Conservation (phyloP, 371 early-diverging fungal species). For the Mortierella sp. region DNA sequence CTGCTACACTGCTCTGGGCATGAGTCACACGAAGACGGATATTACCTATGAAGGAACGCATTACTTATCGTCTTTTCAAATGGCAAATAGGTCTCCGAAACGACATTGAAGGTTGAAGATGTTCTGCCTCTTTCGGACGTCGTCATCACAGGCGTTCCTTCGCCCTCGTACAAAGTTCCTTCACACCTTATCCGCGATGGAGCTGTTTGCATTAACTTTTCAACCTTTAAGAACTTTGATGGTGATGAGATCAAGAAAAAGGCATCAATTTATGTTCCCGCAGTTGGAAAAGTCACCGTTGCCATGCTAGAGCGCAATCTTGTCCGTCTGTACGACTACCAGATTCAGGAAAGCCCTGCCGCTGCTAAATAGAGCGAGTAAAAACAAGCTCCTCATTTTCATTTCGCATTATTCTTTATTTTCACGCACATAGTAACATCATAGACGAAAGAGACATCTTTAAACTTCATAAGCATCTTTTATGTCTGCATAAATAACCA, state of each 20-base stretch:
- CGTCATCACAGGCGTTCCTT: conserved; percentile 97
- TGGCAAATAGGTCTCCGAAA: conserved; percentile 72
- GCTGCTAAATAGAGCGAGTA: conserved; percentile 8
- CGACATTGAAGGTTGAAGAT: conserved; percentile 78
- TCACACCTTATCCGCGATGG: conserved; percentile 92
- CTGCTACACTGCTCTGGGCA: neutral
- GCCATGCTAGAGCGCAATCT: conserved; percentile 97
- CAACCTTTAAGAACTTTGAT: conserved; percentile 92
- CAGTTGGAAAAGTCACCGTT: conserved; percentile 98
- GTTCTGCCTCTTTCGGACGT: conserved; percentile 90
- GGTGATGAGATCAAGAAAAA: conserved; percentile 85
- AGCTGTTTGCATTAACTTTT: conserved; percentile 96
- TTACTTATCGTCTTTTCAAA: neutral
- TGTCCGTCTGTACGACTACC: conserved; percentile 84
- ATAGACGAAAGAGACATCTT: no score
- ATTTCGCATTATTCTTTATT: neutral
- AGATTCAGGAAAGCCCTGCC: conserved; percentile 28
- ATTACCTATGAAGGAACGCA: neutral
- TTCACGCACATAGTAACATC: conserved; percentile 2
- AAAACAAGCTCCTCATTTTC: neutral
- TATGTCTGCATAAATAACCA: no score
- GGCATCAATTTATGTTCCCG: conserved; percentile 94
- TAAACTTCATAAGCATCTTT: no score
- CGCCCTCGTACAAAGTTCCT: conserved; percentile 86
- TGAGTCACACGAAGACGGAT: conserved; percentile 12